These are phyloP conservation scores for Acorus calamus DNA, from an alignment of 106 monocot species.

Conservation along the genomic window DNA sequence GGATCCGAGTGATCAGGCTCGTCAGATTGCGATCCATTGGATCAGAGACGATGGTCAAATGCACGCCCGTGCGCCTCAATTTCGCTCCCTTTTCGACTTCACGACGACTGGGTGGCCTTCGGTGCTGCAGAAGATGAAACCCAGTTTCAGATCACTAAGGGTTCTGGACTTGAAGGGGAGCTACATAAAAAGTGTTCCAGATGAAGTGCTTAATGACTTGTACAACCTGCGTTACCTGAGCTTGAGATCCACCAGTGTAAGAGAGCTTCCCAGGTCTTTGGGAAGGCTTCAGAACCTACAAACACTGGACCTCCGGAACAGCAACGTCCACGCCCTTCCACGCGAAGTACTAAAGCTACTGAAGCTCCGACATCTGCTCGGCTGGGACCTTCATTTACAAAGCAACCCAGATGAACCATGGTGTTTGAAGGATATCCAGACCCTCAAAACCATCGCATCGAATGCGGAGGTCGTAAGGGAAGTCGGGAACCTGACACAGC, in stretches of 20 bases:
- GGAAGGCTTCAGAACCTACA: conserved; percentile 8
- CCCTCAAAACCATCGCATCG: background rate
- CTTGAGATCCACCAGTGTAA: background rate
- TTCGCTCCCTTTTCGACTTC: conserved; percentile 9
- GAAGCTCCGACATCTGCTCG: conserved; percentile 6
- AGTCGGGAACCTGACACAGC: background rate
- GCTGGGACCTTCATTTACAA: background rate
- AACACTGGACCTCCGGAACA: background rate
- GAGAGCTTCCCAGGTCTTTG: conserved; percentile 3
- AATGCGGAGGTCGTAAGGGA: background rate
- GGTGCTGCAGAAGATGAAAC: background rate
- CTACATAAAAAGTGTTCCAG: background rate
- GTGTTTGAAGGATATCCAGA: background rate
- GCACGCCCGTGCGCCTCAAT: background rate
- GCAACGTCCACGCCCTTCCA: background rate
- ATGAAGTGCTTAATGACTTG: background rate
- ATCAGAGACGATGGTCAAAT: background rate
- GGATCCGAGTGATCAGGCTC: background rate
- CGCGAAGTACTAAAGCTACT: background rate
- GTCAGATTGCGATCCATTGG: too few relatives aligned
- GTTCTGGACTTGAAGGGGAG: conserved; percentile 13
- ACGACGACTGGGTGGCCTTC: background rate
- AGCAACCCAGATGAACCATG: background rate
- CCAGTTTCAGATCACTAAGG: background rate
- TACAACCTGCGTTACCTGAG: conserved; percentile 8